Conservation (phyloP, 805 yeast species). For the Candida tibetensis region DNA sequence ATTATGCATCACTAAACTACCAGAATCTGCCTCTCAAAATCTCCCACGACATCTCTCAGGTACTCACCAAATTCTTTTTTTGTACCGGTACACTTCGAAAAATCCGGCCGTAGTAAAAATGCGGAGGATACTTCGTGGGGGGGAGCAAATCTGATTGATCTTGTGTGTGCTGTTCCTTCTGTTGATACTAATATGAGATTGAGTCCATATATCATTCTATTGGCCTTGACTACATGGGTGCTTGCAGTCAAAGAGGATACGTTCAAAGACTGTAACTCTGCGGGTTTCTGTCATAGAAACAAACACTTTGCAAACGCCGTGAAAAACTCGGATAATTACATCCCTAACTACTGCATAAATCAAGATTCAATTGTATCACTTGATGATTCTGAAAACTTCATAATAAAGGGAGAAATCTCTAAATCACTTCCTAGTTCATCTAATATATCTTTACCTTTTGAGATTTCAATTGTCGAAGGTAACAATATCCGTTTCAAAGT, state of each 20-base stretch:
- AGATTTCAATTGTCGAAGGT: conserved; percentile 52
- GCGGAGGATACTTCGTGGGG: too few relatives aligned
- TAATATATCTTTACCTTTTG: conserved; percentile 49
- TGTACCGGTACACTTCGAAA: too few relatives aligned
- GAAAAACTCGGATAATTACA: conserved; percentile 4
- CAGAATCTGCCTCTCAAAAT: too few relatives aligned
- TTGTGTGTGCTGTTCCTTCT: too few relatives aligned
- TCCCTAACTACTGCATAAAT: conserved; percentile 26
- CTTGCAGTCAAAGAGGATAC: conserved; percentile 58
- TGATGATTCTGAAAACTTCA: conserved; percentile 15
- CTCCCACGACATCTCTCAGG: too few relatives aligned
- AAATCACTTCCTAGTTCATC: conserved; percentile 33
- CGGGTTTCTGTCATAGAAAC: conserved; percentile 84
- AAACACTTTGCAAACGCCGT: conserved; percentile 54
- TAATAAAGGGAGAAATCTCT: conserved; percentile 44
- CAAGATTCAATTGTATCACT: conserved; percentile 13
- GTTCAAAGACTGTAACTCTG: conserved; percentile 73
- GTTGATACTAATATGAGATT: background rate
- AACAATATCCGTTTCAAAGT: conserved; percentile 59
- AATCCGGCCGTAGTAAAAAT: too few relatives aligned
- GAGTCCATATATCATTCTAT: background rate
- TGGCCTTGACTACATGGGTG: conserved; percentile 1
- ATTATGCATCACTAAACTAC: too few relatives aligned
- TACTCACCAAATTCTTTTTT: too few relatives aligned
- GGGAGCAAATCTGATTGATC: too few relatives aligned